Conservation (phyloP, 164 flowering plant species). For the Sextonia rubra region DNA sequence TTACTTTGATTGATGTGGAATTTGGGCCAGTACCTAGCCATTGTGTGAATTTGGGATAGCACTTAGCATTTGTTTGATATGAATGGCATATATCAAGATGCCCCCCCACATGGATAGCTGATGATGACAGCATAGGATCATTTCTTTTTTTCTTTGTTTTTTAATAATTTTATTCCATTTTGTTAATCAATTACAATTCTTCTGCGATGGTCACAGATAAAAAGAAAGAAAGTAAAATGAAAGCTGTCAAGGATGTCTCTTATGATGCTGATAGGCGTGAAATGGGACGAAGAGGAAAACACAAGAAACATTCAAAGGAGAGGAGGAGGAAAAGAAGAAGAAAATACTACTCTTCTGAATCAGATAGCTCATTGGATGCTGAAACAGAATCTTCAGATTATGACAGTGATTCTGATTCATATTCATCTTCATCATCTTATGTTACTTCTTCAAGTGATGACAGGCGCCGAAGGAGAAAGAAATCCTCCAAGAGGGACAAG, state of each 20-base stretch:
- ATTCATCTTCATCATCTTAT: constrained; percentile 58
- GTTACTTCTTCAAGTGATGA: constrained; percentile 87
- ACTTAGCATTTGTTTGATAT: no score
- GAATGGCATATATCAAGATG: no score
- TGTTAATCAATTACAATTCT: not conserved
- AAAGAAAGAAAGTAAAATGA: constrained; percentile 49
- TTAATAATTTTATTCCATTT: not conserved
- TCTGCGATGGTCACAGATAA: constrained; percentile 39
- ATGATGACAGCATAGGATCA: no score
- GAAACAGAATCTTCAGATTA: constrained; percentile 59
- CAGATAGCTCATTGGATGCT: constrained; percentile 75
- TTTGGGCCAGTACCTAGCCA: no score
- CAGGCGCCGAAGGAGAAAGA: constrained; percentile 69
- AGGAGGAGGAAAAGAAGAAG: constrained; percentile 56
- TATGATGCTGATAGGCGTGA: constrained; percentile 50
- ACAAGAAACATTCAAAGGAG: constrained; percentile 69
- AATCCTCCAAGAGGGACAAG: constrained; percentile 66
- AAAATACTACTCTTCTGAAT: constrained; percentile 74
- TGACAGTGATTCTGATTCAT: constrained; percentile 59
- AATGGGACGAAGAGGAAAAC: constrained; percentile 50
- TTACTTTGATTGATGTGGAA: no score
- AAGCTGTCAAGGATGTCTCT: constrained; percentile 42
- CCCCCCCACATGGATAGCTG: no score
- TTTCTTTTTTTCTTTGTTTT: no score
- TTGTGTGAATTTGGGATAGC: no score